Base-by-base conservation (phyloP, 1,139 yeast species). In the Kodamaea sp. region DNA sequence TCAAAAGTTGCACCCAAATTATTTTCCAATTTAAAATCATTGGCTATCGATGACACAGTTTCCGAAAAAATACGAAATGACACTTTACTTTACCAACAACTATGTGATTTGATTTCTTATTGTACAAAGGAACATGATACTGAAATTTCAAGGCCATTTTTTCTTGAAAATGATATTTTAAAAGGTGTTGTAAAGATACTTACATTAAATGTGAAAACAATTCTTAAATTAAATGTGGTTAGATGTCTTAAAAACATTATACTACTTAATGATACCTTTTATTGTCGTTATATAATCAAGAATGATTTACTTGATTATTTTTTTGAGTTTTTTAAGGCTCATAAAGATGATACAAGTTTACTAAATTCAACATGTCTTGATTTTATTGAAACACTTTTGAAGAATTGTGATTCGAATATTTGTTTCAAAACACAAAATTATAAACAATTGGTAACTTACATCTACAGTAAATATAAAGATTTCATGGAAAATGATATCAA, bases 291-390 rank as follows among this genome's bases (percentile, higher is more conserved):
- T 48, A 69, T 89, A 37, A 69, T 84, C 20, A 64, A 75, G n/a
- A 63, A 77, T 40, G 70, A 78, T 39, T 59, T 84, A 2, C 66
- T 84, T 39, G 69, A 65, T 8, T 65, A 73, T 31, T 68, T 81
- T 29, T 73, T 85, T 46, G 57, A 58, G 1, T 65, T 79, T 40
- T 68, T 86, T 44, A 63, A 64, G 15, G 70, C 66, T n/a, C 74
- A 78, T 12, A 68, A 74, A 15, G 63, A 70, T 29, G 63, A 65
- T 33, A 80, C 84, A 54, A 84, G 81, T 53, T 65, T 90, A 44
- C 74, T 86, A 2, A 85, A 80, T 53, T 87, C 96, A 0, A 74
- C 94, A 3, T 77, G 94, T 48, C 67, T 89, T 38, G 92, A 85
- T 52, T 67, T 90, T 31, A 63, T 88, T 38, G 84, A 79, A 47